Conservation (phyloP, 2,329 filamentous ascomycete genomes). For the Aspergillus tamarii region DNA sequence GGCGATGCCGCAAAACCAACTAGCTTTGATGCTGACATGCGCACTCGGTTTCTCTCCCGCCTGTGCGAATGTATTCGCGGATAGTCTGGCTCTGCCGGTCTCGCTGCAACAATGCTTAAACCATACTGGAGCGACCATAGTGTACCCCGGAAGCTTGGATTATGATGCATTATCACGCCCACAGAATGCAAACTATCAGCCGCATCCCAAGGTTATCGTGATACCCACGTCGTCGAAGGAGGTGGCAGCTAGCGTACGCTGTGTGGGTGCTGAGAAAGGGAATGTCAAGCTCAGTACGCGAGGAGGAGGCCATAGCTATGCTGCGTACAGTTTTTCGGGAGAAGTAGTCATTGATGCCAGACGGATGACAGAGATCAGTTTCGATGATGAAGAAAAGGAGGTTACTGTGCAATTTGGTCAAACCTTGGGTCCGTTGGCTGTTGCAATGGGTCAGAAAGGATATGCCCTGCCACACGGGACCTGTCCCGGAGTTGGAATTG, state of each 20-base stretch:
- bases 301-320: conserved; percentile 14
- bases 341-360: conserved; percentile 11
- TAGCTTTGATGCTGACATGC: not conserved
- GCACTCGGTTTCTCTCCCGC: not conserved
- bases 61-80: not conserved
- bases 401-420: conserved; percentile 8
- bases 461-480: conserved; percentile 14
- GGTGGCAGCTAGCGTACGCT: conserved; percentile 10
- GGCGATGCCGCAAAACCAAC: not conserved
- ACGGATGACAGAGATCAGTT: conserved; percentile 4
- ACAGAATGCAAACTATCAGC: conserved; percentile 11
- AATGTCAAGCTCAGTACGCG: conserved; percentile 11
- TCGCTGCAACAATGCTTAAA: conserved; percentile 3
- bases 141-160: not conserved
- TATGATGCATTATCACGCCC: conserved; percentile 2
- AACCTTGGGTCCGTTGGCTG: conserved; percentile 5
- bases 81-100: not conserved
- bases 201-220: conserved; percentile 7
- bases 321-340: conserved; percentile 10
- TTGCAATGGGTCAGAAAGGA: conserved; percentile 7
- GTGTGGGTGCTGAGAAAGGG: conserved; percentile 9
- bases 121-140: not conserved
- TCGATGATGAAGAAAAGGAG: not conserved
- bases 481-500: conserved; percentile 9
- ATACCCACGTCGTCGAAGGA: conserved; percentile 5